Base-by-base conservation (phyloP, 495 filamentous ascomycete species). In the Amniculicola lignicola region DNA sequence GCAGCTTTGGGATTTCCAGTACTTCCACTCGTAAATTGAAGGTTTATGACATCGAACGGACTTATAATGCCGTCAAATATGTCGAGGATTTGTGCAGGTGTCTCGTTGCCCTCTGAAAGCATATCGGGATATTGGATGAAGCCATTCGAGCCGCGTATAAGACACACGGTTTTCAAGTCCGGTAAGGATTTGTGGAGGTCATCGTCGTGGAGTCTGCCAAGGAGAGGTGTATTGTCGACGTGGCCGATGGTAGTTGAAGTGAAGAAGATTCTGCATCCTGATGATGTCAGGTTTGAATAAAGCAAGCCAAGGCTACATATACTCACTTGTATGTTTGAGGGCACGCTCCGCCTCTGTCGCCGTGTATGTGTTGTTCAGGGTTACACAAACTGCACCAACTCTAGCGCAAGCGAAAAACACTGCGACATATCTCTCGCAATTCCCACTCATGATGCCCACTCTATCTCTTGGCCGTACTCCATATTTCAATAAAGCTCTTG, bases 341-440 rank as follows among this genome's bases (percentile, higher is more conserved):
- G 81, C 84, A 64, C 82, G 79, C 52, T 77, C 72, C 2, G 81
- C 75, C 65, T 88, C 84, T 12, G 74, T 76, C 0, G 79, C 74
- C 21, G 83, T 88, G 61, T 87, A 86, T 0, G 82, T 88, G 70
- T 85, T 86, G 69, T 88, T 86, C 59, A 86, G 70, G 24, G 86
- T 84, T 4, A 88, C 83, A 38, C 85, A 66, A 18, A 84, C 80
- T 24, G 80, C 82, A 14, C 83, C 83, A n/a, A 88, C 79, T 14
- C 79, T 72, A 2, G 80, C 77, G 24, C 81, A 81, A 0, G 82
- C 83, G 53, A 88, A 88, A 71, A 88, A 84, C 15, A 87, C 73
- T 0, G 81, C 75, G 27, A 82, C 81, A 60, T 85, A 88, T 67
- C 83, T 79, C 60, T 84, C 82, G 64, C 82, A 86, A 64, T 88